Base-by-base conservation (phyloP, 495 filamentous ascomycete species). In the Aspergillus asperescens region DNA sequence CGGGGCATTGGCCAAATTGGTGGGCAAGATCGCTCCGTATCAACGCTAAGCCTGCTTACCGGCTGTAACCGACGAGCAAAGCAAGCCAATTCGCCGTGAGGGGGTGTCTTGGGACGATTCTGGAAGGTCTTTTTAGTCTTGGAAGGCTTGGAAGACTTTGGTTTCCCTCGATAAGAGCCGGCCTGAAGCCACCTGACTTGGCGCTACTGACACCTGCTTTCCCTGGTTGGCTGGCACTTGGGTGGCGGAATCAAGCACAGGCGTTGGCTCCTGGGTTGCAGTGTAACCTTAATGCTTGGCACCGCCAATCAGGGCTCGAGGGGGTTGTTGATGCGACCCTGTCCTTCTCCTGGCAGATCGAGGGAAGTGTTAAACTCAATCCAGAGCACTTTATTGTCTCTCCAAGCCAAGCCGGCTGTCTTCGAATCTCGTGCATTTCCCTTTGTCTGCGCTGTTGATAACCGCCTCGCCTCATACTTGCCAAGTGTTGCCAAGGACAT, bases 221-320 rank as follows among this genome's bases (percentile, higher is more conserved):
- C 16, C 15, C 15, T 47, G 44, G 19, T 47, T 41, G 23, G 23
- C 37, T 18, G 23, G n/a, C n/a, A n/a, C n/a, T n/a, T 31, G 19
- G 6, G 32, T 49, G 32, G 47, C 32, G 44, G 44, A 47, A 47
- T 32, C 24, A 39, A 39, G 47, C 47, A 39, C 32, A 25, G 32
- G 20, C 20, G 16, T 38, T 49, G 47, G 32, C 44, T 31, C 27
- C n/a, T 34, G 7, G 4, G 20, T 28, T 0, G 19, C 16, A 49
- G 47, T 50, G 48, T 38, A 50, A 50, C 48, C 13, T 39, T n/a
- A 29, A 19, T 18, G 0, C 48, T 50, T 50, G 48, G 48, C 48
- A 31, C 19, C 23, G 24, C 35, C 35, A 20, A 18, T 42, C 39
- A 13, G 15, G 37, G 19, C 29, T 34, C 7, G 31, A 7, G 5